Percentiles rank a stretch among this genome's conserved stretches.
phyloP scores from a whole-genome alignment of 1,139 yeast genomes.

The Lodderomyces elongisporus region DNA sequence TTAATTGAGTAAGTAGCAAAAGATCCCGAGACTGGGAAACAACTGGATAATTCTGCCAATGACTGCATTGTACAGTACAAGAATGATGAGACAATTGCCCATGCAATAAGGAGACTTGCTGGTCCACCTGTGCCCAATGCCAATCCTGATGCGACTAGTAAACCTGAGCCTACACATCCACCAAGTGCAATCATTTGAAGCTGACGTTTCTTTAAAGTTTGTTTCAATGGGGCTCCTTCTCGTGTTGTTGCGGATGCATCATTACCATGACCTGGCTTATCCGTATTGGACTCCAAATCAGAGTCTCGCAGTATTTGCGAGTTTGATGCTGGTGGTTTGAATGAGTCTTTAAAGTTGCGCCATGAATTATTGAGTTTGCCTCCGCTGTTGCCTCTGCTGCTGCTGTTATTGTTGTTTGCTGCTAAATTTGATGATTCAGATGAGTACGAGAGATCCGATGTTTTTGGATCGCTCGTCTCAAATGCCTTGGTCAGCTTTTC shows the following conservation, averaged over 20 bases:
- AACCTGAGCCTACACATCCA: constrained; percentile 38
- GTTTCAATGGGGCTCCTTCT: constrained; percentile 16
- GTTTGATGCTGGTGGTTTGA: constrained; percentile 24
- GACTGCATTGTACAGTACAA: constrained; percentile 66
- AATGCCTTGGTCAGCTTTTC: no score
- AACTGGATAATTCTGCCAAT: constrained; percentile 62
- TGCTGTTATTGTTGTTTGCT: background rate
- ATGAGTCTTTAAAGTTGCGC: constrained; percentile 29
- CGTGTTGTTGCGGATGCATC: background rate
- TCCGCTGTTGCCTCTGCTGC: constrained; percentile 1
- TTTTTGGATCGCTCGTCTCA: no score
- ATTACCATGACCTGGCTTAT: background rate
- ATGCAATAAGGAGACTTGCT: constrained; percentile 34
- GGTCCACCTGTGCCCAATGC: constrained; percentile 38
- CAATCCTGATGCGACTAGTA: constrained; percentile 33
- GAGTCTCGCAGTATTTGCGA: no score
- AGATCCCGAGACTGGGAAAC: constrained; percentile 69
- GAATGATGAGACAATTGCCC: constrained; percentile 39
- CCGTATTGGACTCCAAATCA: constrained; percentile 7
- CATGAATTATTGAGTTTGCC: constrained; percentile 12
- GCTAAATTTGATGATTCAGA: background rate
- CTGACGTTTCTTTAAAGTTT: constrained; percentile 30
- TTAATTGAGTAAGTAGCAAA: constrained; percentile 62
- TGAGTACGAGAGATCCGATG: constrained; percentile 1
- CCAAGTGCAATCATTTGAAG: constrained; percentile 35